phyloP scores from a whole-genome alignment of 2,329 filamentous ascomycete genomes.

The Xylariaceae sp. region DNA sequence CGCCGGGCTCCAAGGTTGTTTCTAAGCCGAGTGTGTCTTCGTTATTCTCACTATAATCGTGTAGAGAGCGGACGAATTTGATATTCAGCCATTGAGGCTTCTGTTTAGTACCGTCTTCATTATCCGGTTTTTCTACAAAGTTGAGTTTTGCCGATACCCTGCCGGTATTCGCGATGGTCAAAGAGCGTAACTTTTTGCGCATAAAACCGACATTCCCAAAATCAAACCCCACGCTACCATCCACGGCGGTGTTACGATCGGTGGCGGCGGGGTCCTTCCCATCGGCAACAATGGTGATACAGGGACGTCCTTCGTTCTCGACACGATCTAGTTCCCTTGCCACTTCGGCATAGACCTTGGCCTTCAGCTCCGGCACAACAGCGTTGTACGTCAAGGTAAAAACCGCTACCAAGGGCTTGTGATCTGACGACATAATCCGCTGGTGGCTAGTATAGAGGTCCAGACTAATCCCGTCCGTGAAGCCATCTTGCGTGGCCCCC shows the following conservation, averaged over 20 bases:
- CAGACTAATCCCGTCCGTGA: slow-evolving; percentile 50
- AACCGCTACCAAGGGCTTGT: slow-evolving; percentile 82
- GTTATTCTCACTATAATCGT: slow-evolving; percentile 14
- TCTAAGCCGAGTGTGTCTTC: slow-evolving; percentile 40
- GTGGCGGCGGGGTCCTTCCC: slow-evolving; percentile 38
- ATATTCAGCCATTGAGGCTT: slow-evolving; percentile 29
- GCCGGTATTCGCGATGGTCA: slow-evolving; percentile 92
- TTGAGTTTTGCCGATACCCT: slow-evolving; percentile 73
- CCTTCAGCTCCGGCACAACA: slow-evolving; percentile 78
- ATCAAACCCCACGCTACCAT: slow-evolving; percentile 59
- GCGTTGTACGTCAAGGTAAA: slow-evolving; percentile 85
- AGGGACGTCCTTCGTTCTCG: slow-evolving; percentile 85
- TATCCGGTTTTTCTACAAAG: slow-evolving; percentile 68
- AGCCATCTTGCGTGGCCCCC: slow-evolving; percentile 55
- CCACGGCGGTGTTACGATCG: slow-evolving; percentile 36
- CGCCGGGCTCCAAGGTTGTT: slow-evolving; percentile 76
- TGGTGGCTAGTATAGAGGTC: slow-evolving; percentile 83
- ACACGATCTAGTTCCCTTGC: slow-evolving; percentile 82
- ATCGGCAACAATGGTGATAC: slow-evolving; percentile 79
- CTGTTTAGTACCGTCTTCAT: slow-evolving; percentile 38
- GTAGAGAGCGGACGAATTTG: slow-evolving; percentile 21
- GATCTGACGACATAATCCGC: slow-evolving; percentile 84
- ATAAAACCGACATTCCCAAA: slow-evolving; percentile 74
- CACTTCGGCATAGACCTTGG: slow-evolving; percentile 79
- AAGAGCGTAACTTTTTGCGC: slow-evolving; percentile 57